Evolutionary conservation across 306 rosid genomes (phyloP), one percentile per base, ranked within the genome.

Genomic region (Gillenia trifoliata): DNA sequence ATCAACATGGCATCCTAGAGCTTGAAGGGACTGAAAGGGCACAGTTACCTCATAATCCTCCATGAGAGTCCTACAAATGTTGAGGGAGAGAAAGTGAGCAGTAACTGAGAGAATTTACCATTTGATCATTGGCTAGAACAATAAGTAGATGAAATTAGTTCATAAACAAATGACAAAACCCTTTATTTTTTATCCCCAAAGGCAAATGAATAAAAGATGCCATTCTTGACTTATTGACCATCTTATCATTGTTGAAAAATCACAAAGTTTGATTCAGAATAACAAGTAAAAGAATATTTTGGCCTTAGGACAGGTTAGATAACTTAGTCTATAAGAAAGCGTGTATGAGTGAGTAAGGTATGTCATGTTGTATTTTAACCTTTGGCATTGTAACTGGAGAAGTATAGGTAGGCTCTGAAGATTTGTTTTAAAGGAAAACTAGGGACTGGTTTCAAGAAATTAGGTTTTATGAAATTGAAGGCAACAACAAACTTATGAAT

Each of bases 11-110:
- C 97, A 91, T 70, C 92, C 97, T 74, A 91, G 82, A 70, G 92
- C 96, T 85, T 91, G 85, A 73, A 94, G 91, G 47, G 95, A 73
- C 81, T 94, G 97, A 76, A 91, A 88, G 61, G 98, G 97, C 64
- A 94, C 96, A 43, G 75, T 50, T 28, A 86, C 90, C 82, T 94
- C 97, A 28, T 94, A 91, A 78, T 91, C 98, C 72, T 94, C 98
- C 95, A 92, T 87, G n/a, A 87, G 52, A 94, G 81, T 91, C 93
- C 98, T 94, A 85, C 81, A 69, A 69, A 60, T 61, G 70, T 17
- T 19, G 23, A 69, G 15, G 33, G 29, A 45, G 22, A 13, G 38
- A 29, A 64, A 68, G 33, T 16, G 40, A 55, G 56, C 10, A 74
- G 75, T 10, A 62, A 74, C 62, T 26, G 30, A 41, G 36, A 23